Evolutionary conservation across 495 filamentous ascomycete genomes (phyloP).

Genomic region (Aspergillus biplanus): DNA sequence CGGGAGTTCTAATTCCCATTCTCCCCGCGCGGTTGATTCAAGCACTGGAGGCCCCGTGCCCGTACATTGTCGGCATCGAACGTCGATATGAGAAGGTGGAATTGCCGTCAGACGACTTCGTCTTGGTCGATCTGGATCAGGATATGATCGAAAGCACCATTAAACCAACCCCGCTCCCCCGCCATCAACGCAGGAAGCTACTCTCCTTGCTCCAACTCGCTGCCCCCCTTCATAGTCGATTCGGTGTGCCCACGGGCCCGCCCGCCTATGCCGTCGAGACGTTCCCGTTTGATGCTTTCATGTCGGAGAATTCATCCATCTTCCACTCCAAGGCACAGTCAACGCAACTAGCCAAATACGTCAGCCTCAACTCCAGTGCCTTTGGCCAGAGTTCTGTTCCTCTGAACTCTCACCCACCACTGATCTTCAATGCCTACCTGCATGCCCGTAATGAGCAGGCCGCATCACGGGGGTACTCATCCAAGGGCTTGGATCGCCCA

Average conservation of each 20-base stretch:
- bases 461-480: slow-evolving; percentile 47
- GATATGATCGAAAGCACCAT: slow-evolving; percentile 83
- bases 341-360: slow-evolving; percentile 79
- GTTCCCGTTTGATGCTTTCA: slow-evolving; percentile 85
- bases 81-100: slow-evolving; percentile 89
- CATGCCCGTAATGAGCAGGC: slow-evolving; percentile 68
- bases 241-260: slow-evolving; percentile 84
- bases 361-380: slow-evolving; percentile 81
- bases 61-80: slow-evolving; percentile 96
- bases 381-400: slow-evolving; percentile 70
- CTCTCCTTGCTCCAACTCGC: slow-evolving; percentile 85
- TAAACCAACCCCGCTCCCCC: slow-evolving; percentile 74
- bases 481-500: slow-evolving; percentile 70
- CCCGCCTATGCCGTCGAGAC: slow-evolving; percentile 91
- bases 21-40: slow-evolving; percentile 85
- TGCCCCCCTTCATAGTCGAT: slow-evolving; percentile 86
- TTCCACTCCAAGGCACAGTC: slow-evolving; percentile 71
- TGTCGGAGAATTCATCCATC: slow-evolving; percentile 79
- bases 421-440: slow-evolving; percentile 89
- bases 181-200: slow-evolving; percentile 88
- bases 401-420: slow-evolving; percentile 48
- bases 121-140: slow-evolving; percentile 89
- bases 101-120: slow-evolving; percentile 94
- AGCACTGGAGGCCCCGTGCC: slow-evolving; percentile 91
- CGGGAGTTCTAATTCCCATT: slow-evolving; percentile 90